Evolutionary conservation across 139 green algal genomes (phyloP).

Genomic region (Chlamydomonas asymmetrica): DNA sequence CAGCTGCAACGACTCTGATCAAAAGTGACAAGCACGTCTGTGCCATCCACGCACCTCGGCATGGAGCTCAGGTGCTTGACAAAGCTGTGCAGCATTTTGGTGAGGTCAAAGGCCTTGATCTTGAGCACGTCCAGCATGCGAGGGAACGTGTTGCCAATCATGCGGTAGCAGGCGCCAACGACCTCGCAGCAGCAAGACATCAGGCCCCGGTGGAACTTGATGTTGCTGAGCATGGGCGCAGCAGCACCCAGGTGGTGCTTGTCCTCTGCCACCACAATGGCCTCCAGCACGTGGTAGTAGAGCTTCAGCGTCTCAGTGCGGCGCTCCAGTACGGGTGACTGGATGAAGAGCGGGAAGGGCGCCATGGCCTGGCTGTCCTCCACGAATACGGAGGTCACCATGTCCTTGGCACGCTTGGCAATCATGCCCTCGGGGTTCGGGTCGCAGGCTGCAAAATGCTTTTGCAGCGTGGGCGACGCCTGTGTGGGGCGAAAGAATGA

Average conservation of each 20-base stretch:
- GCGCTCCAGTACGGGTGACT: constrained; percentile 36
- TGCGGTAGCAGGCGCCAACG: constrained; percentile 59
- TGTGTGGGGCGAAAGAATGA: too few species aligned
- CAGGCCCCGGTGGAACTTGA: constrained; percentile 66
- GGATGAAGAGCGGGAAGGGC: constrained; percentile 35
- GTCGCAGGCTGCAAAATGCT: constrained; percentile 25
- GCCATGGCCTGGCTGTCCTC: neutral
- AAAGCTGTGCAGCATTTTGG: constrained; percentile 71
- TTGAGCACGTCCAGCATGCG: constrained; percentile 54
- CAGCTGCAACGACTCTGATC: too few species aligned
- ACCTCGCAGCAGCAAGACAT: constrained; percentile 60
- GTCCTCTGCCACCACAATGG: constrained; percentile 56
- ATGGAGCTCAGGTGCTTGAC: constrained; percentile 50
- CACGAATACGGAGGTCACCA: constrained; percentile 37
- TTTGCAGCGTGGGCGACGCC: constrained; percentile 30
- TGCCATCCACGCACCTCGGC: constrained; percentile 29
- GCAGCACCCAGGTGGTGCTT: neutral
- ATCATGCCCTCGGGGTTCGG: constrained; percentile 3
- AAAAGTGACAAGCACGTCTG: neutral
- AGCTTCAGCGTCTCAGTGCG: constrained; percentile 56
- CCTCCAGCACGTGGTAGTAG: constrained; percentile 68
- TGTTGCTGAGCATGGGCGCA: constrained; percentile 34
- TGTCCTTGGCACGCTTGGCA: constrained; percentile 12
- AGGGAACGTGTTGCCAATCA: constrained; percentile 27
- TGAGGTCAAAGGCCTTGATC: constrained; percentile 78